A percentile compares a stretch with the other conserved stretches of the same genome.
These are phyloP conservation scores for Calocybe gambosa DNA, from an alignment of 1,284 basidiomycete genomes.

Conservation along the genomic window DNA sequence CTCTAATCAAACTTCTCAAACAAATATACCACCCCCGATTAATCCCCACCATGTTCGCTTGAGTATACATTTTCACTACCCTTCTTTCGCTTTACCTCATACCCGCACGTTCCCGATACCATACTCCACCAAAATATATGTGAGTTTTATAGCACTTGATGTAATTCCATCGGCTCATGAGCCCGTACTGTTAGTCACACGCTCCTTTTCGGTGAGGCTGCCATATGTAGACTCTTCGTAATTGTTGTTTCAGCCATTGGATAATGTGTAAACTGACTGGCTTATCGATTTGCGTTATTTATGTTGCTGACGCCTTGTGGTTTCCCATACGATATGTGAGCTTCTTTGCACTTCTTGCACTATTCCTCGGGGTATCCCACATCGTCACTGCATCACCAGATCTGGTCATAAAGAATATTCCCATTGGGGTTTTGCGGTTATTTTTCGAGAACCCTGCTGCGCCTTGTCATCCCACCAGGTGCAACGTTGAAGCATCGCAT, in stretches of 20 bases:
- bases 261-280: slow-evolving; percentile 27
- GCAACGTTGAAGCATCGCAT: slow-evolving; percentile 13
- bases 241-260: slow-evolving; percentile 27
- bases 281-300: slow-evolving; percentile 5
- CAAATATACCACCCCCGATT: slow-evolving; percentile 1
- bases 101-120: slow-evolving; percentile 27
- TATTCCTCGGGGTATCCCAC: slow-evolving; percentile 2
- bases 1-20: neutral
- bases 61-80: slow-evolving; percentile 1
- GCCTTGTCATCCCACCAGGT: slow-evolving; percentile 1
- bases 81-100: slow-evolving; percentile 13
- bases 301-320: slow-evolving; percentile 1
- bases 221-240: slow-evolving; percentile 21
- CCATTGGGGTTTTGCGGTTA: slow-evolving; percentile 10
- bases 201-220: slow-evolving; percentile 23
- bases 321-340: slow-evolving; percentile 1
- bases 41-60: neutral
- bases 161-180: slow-evolving; percentile 14
- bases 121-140: slow-evolving; percentile 19
- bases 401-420: slow-evolving; percentile 7
- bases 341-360: slow-evolving; percentile 1
- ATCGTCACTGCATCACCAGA: slow-evolving; percentile 12
- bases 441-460: neutral
- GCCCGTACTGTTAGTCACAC: slow-evolving; percentile 13
- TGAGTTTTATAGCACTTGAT: slow-evolving; percentile 11